Conservation (phyloP, 768 basidiomycete genomes). For the Pleurotus sapidus region DNA sequence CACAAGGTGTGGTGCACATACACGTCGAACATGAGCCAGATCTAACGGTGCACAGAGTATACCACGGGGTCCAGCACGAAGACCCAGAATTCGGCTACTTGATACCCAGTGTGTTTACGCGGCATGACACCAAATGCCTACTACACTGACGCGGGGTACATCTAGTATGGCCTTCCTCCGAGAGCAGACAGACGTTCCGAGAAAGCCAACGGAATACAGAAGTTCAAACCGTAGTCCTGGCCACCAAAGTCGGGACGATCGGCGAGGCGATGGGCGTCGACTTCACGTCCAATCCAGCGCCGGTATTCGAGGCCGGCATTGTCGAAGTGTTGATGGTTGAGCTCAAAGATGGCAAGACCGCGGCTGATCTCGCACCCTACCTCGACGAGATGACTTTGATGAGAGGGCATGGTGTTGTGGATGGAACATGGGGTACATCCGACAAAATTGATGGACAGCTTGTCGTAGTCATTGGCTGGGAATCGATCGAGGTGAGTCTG, state of each 20-base stretch:
- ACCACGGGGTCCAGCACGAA: constrained; percentile 2
- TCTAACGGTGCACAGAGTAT: not conserved
- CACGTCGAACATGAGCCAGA: not conserved
- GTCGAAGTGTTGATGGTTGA: not conserved
- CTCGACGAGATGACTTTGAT: not conserved
- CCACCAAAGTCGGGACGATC: not conserved
- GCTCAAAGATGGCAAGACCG: not conserved
- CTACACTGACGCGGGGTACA: not conserved
- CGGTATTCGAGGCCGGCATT: not conserved
- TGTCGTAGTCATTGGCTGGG: not conserved
- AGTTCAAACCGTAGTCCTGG: not conserved
- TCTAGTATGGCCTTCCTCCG: not conserved
- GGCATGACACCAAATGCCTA: not conserved
- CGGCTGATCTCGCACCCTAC: not conserved
- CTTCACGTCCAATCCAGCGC: not conserved
- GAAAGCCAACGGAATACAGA: not conserved
- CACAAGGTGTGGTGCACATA: not conserved
- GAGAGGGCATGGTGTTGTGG: not conserved
- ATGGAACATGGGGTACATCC: not conserved
- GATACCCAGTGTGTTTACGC: not conserved
- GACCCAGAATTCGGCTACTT: constrained; percentile 1
- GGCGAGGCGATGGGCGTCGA: not conserved
- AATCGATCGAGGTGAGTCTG: not conserved
- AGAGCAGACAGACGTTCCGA: not conserved
- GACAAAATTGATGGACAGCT: not conserved